These are phyloP conservation scores for Escallonia rubra DNA, from an alignment of 129 eudicot genomes.

Conservation along the genomic window DNA sequence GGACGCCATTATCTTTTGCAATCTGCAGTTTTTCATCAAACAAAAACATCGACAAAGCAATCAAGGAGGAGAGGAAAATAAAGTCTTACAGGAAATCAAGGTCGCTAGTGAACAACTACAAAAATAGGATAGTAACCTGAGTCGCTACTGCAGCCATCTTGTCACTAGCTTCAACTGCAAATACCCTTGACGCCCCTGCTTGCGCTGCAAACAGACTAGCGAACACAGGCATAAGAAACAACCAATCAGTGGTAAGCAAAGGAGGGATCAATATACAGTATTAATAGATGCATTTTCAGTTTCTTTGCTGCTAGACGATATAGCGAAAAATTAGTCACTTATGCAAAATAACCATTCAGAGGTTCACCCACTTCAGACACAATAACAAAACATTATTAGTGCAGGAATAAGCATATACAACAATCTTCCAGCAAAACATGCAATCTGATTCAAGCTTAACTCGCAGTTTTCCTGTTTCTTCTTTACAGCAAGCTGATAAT, in stretches of 20 bases:
- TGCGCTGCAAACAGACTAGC: conserved; percentile 93
- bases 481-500: background rate
- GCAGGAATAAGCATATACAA: background rate
- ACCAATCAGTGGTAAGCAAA: conserved; percentile 1
- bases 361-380: background rate
- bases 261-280: background rate
- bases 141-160: conserved; percentile 93
- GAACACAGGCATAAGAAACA: conserved; percentile 14
- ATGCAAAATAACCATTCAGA: background rate
- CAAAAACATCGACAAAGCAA: background rate
- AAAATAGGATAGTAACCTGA: conserved; percentile 40
- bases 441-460: background rate
- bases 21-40: conserved; percentile 36
- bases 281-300: background rate
- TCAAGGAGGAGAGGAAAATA: background rate
- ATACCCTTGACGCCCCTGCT: conserved; percentile 85
- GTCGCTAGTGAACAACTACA: background rate
- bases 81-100: background rate
- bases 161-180: conserved; percentile 89
- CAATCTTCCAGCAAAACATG: background rate
- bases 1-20: conserved; percentile 67
- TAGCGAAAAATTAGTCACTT: background rate
- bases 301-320: background rate
- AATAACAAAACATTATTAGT: background rate
- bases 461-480: background rate